Percentiles rank a stretch among this genome's conserved stretches.
phyloP scores from a whole-genome alignment of 139 green algal genomes.

The Mesotaenium endlicherianum region DNA sequence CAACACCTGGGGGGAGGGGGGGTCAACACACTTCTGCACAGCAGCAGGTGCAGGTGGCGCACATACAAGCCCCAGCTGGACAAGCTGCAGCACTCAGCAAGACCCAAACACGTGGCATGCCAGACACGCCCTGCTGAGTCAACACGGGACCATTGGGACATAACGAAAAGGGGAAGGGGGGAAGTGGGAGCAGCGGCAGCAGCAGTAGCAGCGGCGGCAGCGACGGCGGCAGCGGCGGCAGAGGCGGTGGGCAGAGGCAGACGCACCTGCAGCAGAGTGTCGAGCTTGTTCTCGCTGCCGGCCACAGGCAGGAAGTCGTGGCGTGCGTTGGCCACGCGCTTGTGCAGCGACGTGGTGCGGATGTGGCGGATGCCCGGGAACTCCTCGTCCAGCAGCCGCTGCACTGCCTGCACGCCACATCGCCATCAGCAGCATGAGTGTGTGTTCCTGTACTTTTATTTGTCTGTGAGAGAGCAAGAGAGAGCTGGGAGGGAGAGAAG shows the following conservation, averaged over 20 bases:
- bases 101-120: no score
- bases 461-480: neutral
- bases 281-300: slow-evolving; percentile 74
- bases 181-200: no score
- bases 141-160: no score
- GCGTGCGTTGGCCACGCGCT: slow-evolving; percentile 62
- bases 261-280: slow-evolving; percentile 61
- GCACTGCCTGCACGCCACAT: slow-evolving; percentile 26
- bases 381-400: slow-evolving; percentile 61
- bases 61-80: no score
- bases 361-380: slow-evolving; percentile 72
- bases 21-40: no score
- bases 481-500: neutral
- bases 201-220: neutral
- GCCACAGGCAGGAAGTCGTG: slow-evolving; percentile 82
- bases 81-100: no score
- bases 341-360: slow-evolving; percentile 71
- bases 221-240: neutral
- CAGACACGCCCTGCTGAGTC: no score
- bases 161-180: neutral
- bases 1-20: no score
- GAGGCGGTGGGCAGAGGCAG: neutral
- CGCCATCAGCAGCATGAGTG: neutral
- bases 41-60: no score
- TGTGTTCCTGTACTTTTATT: neutral